Conservation (phyloP, 2,329 filamentous ascomycete species). For the Trichoderma guizhouense region DNA sequence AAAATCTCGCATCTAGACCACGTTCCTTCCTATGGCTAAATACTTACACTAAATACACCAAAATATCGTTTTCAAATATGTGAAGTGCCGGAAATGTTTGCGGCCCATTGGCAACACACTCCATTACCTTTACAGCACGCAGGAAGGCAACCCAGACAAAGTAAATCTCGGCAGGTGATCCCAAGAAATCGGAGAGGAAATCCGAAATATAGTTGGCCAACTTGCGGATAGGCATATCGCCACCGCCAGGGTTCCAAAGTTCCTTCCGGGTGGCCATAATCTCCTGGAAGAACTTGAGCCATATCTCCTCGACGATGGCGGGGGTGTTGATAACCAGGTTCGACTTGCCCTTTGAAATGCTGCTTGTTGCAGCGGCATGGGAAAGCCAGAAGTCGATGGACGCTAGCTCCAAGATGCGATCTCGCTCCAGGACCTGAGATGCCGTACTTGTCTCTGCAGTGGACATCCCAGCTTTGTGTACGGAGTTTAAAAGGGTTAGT, state of each 20-base stretch:
- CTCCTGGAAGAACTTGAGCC: fast-evolving
- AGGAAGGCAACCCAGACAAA: background rate
- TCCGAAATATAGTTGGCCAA: background rate
- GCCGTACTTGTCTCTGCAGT: too few species aligned
- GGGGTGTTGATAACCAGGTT: background rate
- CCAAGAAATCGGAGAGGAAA: background rate
- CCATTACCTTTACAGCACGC: background rate
- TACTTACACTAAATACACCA: background rate
- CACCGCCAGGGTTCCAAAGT: background rate
- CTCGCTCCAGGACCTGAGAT: too few species aligned
- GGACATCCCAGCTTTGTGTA: too few species aligned
- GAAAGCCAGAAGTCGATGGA: too few species aligned
- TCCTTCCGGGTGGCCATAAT: fast-evolving
- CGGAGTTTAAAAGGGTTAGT: too few species aligned
- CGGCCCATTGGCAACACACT: background rate
- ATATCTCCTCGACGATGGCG: background rate
- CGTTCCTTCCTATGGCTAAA: too few species aligned
- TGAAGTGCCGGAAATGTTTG: background rate
- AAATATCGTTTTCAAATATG: background rate
- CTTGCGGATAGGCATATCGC: background rate
- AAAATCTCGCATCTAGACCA: too few species aligned
- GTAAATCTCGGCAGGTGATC: background rate
- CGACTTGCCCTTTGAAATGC: background rate
- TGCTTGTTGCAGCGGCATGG: background rate
- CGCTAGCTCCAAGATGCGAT: too few species aligned